Base-by-base conservation (phyloP, 805 yeast genomes). In the Kockiozyma suomiensis region DNA sequence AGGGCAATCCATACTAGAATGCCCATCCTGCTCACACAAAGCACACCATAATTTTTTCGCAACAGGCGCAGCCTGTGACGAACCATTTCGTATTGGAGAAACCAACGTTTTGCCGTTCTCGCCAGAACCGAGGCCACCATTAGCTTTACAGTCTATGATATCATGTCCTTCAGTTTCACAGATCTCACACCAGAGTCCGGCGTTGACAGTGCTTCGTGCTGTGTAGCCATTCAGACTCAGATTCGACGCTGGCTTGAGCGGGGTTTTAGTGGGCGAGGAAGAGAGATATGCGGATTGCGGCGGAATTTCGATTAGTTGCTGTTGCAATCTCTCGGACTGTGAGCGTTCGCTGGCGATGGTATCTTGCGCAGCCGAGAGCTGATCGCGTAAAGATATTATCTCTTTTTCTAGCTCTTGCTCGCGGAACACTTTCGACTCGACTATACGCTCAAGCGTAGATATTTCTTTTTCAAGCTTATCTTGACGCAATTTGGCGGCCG, bases 21-120 rank as follows among this genome's bases (percentile, higher is more conserved):
- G 99, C 0, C 98, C 99, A 47, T 83, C 85, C 56, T 90, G 78
- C 72, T 93, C 98, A 75, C 99, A 93, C 54, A 90, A 77, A 0
- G 96, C 97, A 75, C 99, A 93, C 96, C 97, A 93, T 63, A 83
- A 79, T 28, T 76, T 76, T 46, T 92, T 79, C 1, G 97, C 97
- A 1, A 83, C 84, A 0, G 91, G 79, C 0, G 92, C 87, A 30
- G 33, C 10, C 10, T 33, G 38, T 33, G 38, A 33, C n/a, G 3
- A 13, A 13, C 42, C 42, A 5, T 38, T 38, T 2, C 42, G 42
- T 3, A 76, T 75, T 0, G 90, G 21, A 5, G 52, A 33, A 5
- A 37, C 87, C 41, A 37, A 51, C 5, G 50, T 4, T 17, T 32
- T 13, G 13, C 15, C 21, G 46, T 42, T 53, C 26, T 45, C 57